Evolutionary conservation across 495 filamentous ascomycete species (phyloP), one percentile per base, ranked within the genome.

Genomic region (Daldinia vernicosa): DNA sequence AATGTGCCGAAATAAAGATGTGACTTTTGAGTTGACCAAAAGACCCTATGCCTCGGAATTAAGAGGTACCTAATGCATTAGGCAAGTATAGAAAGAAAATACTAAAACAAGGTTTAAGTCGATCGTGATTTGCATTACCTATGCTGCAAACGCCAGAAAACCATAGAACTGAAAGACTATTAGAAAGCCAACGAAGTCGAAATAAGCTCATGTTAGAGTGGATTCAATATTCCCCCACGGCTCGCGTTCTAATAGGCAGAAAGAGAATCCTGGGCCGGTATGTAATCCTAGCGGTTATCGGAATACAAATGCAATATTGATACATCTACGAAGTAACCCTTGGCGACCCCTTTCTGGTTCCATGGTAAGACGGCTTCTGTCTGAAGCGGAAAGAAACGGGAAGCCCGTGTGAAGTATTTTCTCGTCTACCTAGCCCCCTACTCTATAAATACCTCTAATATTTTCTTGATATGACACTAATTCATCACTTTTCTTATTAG

Each of bases 161-260:
- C 5, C 1, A 30, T 28, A 7, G 14, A 12, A 30, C 8, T 30
- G 1, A 28, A 51, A 40, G 6, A 24, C 4, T 27, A 11, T 35
- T 28, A 50, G 11, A 19, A 54, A 53, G 43, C 26, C 19, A 1
- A 60, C 4, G 69, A 58, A 5, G 69, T 71, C 53, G 27, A 17
- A 71, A 59, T 71, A 67, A 71, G n/a, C 69, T 71, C 58, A 40
- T 27, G n/a, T 12, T 26, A 30, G 43, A 33, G 43, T 43, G 15
- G 58, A 60, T 35, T 43, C 35, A 55, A 56, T 37, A 55, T 30
- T 59, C 39, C 22, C 63, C 64, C 35, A 39, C 53, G 45, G 30
- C 43, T 39, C 28, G 47, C 33, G 12, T 30, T 39, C 43, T 15
- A 11, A 33, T 37, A 55, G 30, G 60, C 17, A 40, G 22, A 14